A percentile compares a stretch with the other conserved stretches of the same genome.
These are phyloP conservation scores for Chytridiales sp. DNA, from an alignment of 371 early-diverging fungal genomes.

Conservation along the genomic window DNA sequence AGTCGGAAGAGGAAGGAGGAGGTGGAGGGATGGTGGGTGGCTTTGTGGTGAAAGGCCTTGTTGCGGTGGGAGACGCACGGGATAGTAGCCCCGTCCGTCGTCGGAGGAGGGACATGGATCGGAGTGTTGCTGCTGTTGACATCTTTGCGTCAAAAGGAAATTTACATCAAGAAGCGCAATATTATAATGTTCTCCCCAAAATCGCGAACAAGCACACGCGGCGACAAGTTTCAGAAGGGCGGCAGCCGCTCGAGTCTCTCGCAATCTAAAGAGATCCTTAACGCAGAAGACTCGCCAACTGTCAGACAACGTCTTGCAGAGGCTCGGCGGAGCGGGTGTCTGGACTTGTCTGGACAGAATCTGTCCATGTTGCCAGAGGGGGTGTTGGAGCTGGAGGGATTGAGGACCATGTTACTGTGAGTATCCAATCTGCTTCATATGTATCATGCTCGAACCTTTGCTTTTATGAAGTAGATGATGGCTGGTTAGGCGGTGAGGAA, in stretches of 20 bases:
- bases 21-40: no score
- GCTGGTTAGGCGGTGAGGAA: no score
- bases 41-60: no score
- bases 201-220: slow-evolving; percentile 25
- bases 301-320: slow-evolving; percentile 39
- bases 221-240: slow-evolving; percentile 22
- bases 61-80: no score
- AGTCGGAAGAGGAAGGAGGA: neutral
- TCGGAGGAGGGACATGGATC: no score
- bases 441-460: no score
- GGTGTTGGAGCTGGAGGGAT: slow-evolving; percentile 27
- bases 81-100: no score
- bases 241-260: no score
- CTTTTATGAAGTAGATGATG: no score
- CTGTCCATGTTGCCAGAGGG: slow-evolving; percentile 33
- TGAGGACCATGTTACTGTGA: slow-evolving; percentile 39
- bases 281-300: slow-evolving; percentile 31
- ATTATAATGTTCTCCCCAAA: slow-evolving; percentile 4
- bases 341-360: slow-evolving; percentile 32
- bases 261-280: slow-evolving; percentile 10
- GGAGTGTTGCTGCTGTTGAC: neutral
- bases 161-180: neutral
- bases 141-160: neutral
- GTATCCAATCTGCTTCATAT: slow-evolving; percentile 12
- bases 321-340: slow-evolving; percentile 33